Evolutionary conservation across 2,329 filamentous ascomycete genomes (phyloP).

Genomic region (Grosmannia huntii): DNA sequence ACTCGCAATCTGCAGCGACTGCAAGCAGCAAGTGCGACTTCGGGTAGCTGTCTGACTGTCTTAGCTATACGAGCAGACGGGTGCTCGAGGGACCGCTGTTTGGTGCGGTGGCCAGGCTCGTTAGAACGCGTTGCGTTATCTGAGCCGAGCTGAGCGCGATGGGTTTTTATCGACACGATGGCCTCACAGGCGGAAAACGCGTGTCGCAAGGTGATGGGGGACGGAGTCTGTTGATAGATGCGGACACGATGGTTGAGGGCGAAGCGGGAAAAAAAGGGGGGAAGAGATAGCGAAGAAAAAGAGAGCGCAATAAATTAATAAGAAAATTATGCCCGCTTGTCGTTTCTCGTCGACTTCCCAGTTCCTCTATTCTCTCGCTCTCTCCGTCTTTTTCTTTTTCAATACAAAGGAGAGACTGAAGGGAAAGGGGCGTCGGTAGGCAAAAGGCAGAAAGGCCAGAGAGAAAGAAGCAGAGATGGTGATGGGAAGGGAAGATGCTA

Average conservation of each 20-base stretch:
- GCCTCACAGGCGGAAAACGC: background rate
- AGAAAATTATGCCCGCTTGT: background rate
- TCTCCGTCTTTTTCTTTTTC: background rate
- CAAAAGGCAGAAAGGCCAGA: background rate
- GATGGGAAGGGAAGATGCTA: background rate
- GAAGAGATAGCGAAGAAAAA: background rate
- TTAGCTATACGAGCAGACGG: background rate
- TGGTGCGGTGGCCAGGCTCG: background rate
- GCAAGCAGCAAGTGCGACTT: background rate
- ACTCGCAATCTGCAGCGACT: conserved; percentile 15
- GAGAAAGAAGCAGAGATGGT: background rate
- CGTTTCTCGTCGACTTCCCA: background rate
- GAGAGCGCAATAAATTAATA: background rate
- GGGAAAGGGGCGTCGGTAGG: background rate
- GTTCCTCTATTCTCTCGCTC: background rate
- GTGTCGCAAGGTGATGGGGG: background rate
- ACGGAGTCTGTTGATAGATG: background rate
- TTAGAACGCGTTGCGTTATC: background rate
- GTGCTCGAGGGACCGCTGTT: background rate
- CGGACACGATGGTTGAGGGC: background rate
- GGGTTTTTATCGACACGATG: background rate
- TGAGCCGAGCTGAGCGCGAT: background rate
- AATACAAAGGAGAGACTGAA: background rate
- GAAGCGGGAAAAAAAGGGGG: background rate
- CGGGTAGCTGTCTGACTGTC: background rate